Percentiles rank a stretch among this genome's conserved stretches.
These are phyloP conservation scores for Penicillium sp. DNA, from an alignment of 2,329 filamentous ascomycete species.

Conservation along the genomic window DNA sequence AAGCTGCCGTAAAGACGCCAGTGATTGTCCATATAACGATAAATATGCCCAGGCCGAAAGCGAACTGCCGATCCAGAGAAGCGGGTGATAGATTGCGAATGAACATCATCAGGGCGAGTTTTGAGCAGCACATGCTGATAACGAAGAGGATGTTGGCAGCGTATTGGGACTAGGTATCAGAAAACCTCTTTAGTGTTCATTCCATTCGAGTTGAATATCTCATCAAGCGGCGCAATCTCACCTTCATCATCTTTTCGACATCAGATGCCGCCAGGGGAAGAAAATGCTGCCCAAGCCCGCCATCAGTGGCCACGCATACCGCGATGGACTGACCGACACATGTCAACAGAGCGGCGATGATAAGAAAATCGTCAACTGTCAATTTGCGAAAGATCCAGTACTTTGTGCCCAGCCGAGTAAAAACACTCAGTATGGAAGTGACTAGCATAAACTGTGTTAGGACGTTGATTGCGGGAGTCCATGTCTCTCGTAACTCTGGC, in stretches of 20 bases:
- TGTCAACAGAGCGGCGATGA: constrained; percentile 19
- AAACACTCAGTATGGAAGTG: constrained; percentile 23
- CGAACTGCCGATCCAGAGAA: constrained; percentile 16
- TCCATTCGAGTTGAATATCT: not conserved
- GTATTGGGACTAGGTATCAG: constrained; percentile 19
- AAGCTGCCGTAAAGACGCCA: constrained; percentile 16
- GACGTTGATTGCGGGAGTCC: constrained; percentile 25
- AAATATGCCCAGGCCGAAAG: constrained; percentile 12
- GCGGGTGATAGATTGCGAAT: constrained; percentile 25
- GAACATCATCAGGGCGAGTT: constrained; percentile 26
- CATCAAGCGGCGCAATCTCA: not conserved
- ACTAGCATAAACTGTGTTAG: constrained; percentile 30
- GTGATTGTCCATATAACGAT: constrained; percentile 18
- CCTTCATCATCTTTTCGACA: constrained; percentile 22
- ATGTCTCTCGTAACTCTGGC: constrained; percentile 12
- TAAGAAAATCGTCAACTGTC: constrained; percentile 23
- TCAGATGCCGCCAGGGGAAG: constrained; percentile 7
- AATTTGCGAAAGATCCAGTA: constrained; percentile 24
- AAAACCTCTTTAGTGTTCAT: not conserved
- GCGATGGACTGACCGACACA: constrained; percentile 23
- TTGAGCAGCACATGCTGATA: constrained; percentile 22
- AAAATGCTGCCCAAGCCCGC: constrained; percentile 25
- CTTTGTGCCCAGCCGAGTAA: constrained; percentile 26
- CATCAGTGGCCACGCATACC: constrained; percentile 21
- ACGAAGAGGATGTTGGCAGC: constrained; percentile 25